phyloP scores from a whole-genome alignment of 2,329 filamentous ascomycete species.

The Sporothrix brasiliensis region DNA sequence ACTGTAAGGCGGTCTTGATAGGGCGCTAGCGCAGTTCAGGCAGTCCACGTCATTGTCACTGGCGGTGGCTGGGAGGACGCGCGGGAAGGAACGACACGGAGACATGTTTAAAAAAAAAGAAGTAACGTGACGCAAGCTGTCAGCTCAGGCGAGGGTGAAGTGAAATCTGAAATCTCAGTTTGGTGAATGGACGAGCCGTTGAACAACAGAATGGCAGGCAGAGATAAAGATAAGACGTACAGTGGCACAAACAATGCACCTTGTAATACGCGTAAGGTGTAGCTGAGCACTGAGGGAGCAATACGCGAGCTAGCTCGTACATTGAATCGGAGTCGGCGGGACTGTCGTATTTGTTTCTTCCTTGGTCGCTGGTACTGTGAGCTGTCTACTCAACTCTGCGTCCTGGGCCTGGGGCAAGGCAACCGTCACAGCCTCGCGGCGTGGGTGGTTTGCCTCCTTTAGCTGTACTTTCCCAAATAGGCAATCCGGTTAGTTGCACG shows the following conservation, averaged over 20 bases:
- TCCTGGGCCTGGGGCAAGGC: background rate
- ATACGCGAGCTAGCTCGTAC: no score
- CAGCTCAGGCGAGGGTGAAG: background rate
- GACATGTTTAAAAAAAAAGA: slow-evolving; percentile 7
- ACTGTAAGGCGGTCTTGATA: background rate
- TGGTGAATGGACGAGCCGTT: background rate
- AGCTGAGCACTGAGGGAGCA: no score
- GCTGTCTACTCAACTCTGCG: background rate
- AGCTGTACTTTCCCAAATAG: slow-evolving; percentile 14
- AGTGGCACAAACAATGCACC: no score
- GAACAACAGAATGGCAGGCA: background rate
- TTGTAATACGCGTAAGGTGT: background rate
- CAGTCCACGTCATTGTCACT: slow-evolving; percentile 23
- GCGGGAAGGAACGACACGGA: background rate
- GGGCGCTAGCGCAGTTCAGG: background rate
- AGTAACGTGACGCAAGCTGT: slow-evolving; percentile 11
- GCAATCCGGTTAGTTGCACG: slow-evolving; percentile 15
- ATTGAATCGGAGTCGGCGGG: background rate
- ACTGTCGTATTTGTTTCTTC: background rate
- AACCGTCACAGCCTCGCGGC: slow-evolving; percentile 21
- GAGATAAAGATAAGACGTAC: no score
- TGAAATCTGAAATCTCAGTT: background rate
- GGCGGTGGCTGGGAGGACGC: background rate
- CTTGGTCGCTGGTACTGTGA: background rate
- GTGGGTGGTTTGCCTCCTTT: background rate